phyloP scores from a whole-genome alignment of 441 rosid genomes.

The Erodium trifolium region DNA sequence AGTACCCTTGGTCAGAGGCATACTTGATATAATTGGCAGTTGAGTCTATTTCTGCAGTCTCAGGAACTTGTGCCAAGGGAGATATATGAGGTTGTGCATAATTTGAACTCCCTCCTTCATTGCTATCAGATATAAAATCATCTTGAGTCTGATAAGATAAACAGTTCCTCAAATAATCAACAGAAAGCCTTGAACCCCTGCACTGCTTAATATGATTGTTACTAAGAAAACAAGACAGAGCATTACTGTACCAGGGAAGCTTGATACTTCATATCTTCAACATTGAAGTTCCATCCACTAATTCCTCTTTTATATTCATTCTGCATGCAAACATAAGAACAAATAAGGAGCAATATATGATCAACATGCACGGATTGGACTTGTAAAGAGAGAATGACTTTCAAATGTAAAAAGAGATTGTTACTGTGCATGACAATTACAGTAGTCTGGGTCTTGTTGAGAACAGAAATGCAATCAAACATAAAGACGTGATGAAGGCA shows the following conservation, averaged over 20 bases:
- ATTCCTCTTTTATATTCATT: slow-evolving; percentile 95
- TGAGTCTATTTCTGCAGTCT: slow-evolving; percentile 33
- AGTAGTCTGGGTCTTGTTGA: background rate
- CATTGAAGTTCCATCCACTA: slow-evolving; percentile 93
- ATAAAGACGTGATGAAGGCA: background rate
- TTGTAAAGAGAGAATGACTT: background rate
- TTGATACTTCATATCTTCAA: slow-evolving; percentile 92
- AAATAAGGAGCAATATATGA: slow-evolving; percentile 18
- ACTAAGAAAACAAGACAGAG: slow-evolving; percentile 7
- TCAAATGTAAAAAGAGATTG: background rate
- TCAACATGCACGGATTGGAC: slow-evolving; percentile 13
- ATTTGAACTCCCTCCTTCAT: slow-evolving; percentile 45
- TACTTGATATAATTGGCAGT: slow-evolving; percentile 40
- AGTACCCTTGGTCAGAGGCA: slow-evolving; percentile 12
- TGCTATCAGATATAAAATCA: slow-evolving; percentile 42
- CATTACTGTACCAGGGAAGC: slow-evolving; percentile 70
- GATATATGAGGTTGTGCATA: slow-evolving; percentile 36
- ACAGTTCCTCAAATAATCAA: slow-evolving; percentile 10
- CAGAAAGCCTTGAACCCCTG: background rate
- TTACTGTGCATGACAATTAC: background rate
- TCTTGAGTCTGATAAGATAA: slow-evolving; percentile 63
- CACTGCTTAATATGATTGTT: slow-evolving; percentile 7
- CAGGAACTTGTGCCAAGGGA: slow-evolving; percentile 17
- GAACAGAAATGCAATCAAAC: background rate
- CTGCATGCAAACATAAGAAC: slow-evolving; percentile 38